phyloP scores from a whole-genome alignment of 495 filamentous ascomycete genomes.

The Neurospora sp. region DNA sequence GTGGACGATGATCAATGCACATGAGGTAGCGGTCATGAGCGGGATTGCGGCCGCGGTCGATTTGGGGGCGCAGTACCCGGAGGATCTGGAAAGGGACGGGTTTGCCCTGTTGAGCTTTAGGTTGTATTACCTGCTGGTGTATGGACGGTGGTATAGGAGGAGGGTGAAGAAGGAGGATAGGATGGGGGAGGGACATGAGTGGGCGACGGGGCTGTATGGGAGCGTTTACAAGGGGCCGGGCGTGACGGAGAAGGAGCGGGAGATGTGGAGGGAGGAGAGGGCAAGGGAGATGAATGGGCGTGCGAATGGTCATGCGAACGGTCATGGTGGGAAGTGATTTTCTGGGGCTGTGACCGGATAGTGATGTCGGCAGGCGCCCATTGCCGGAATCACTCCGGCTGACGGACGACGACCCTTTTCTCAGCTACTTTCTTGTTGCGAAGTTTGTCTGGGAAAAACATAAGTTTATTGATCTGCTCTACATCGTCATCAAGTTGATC shows the following conservation, averaged over 20 bases:
- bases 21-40: constrained; percentile 69
- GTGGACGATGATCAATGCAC: constrained; percentile 82
- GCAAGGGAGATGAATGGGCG: constrained; percentile 12
- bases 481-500: background rate
- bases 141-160: constrained; percentile 30
- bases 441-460: background rate
- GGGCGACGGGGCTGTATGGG: constrained; percentile 42
- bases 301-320: background rate
- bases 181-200: constrained; percentile 21
- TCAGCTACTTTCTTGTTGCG: background rate
- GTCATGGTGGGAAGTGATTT: background rate
- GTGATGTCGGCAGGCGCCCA: background rate
- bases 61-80: constrained; percentile 65
- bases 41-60: constrained; percentile 71
- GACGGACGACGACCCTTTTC: background rate
- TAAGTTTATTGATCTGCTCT: background rate
- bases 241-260: constrained; percentile 32
- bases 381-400: background rate
- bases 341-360: background rate
- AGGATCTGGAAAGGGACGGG: constrained; percentile 30
- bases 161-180: constrained; percentile 11
- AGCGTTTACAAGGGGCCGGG: constrained; percentile 45
- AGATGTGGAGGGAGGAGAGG: constrained; percentile 39
- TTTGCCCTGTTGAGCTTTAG: constrained; percentile 32
- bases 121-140: constrained; percentile 31